Base-by-base conservation (phyloP, 1,284 basidiomycete genomes). In the Cerrena zonata region DNA sequence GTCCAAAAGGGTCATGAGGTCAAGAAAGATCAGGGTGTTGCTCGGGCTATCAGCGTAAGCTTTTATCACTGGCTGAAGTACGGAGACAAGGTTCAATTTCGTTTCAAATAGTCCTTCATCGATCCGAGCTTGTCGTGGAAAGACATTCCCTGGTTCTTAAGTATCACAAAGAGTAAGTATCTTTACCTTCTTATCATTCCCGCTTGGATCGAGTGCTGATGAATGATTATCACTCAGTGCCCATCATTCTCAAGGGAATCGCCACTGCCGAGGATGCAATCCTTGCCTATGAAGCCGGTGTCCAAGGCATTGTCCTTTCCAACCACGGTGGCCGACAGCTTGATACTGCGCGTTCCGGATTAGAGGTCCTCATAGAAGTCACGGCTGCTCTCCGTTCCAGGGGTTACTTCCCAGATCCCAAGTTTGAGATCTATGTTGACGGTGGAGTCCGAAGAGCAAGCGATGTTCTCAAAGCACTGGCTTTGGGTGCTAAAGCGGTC, bases 291-390 rank as follows among this genome's bases (percentile, higher is more conserved):
- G 91, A 96, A 60, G 71, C 73, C 0, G 90, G 90, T 2, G 69
- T 88, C 23, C 81, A 83, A 13, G 93, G 93, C 11, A 80, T 94
- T 46, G 93, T 95, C 2, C 77, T 92, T 23, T 90, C 88, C 5
- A 95, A 95, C 65, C 93, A 96, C 62, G 92, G 91, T 26, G 92
- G 94, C 36, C 84, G 94, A 5, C 93, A 96, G 68, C 77, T 95
- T 44, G 94, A 98, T 63, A 93, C 91, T 62, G 82, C 93, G 5
- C 86, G 91, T 19, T 93, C 92, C 1, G 93, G 91, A 4, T 80
- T 97, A 53, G 91, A 95, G 65, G 75, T 94, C 12, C 79, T 97
- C 10, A 89, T 87, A 2, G 91, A 94, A 64, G 93, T 96, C 19
- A 86, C 92, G 22, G 67, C 71, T 5, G 84, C 87, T 49, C 78